Evolutionary conservation across 2,329 filamentous ascomycete species (phyloP).

Genomic region (Neonectria coccinea): DNA sequence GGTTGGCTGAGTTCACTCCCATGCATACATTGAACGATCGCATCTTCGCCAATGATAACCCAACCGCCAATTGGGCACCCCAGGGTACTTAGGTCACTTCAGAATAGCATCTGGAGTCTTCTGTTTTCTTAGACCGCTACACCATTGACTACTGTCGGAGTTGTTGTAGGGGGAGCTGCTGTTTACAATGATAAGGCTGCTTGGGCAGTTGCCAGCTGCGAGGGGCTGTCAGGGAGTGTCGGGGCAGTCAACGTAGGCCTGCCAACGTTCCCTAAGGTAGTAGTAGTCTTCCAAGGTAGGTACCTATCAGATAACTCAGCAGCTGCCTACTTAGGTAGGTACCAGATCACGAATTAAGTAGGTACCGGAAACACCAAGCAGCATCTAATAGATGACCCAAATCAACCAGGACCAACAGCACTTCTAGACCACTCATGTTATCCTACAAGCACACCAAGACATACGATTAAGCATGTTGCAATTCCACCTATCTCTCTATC

Average conservation of each 20-base stretch:
- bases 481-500: slow-evolving; percentile 11
- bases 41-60: too few relatives aligned
- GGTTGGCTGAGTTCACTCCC: background rate
- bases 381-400: background rate
- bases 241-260: too few relatives aligned
- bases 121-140: background rate
- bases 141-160: background rate
- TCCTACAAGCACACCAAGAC: background rate
- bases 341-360: too few relatives aligned
- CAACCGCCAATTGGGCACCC: too few relatives aligned
- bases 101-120: too few relatives aligned
- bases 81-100: too few relatives aligned
- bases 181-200: background rate
- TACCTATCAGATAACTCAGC: too few relatives aligned
- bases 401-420: background rate
- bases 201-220: background rate
- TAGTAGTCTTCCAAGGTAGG: background rate
- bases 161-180: background rate
- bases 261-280: background rate
- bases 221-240: background rate
- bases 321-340: too few relatives aligned
- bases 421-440: background rate
- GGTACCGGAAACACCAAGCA: background rate
- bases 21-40: background rate
- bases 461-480: slow-evolving; percentile 13